phyloP scores from a whole-genome alignment of 2,329 filamentous ascomycete species.

The Podosphaera leucotricha region DNA sequence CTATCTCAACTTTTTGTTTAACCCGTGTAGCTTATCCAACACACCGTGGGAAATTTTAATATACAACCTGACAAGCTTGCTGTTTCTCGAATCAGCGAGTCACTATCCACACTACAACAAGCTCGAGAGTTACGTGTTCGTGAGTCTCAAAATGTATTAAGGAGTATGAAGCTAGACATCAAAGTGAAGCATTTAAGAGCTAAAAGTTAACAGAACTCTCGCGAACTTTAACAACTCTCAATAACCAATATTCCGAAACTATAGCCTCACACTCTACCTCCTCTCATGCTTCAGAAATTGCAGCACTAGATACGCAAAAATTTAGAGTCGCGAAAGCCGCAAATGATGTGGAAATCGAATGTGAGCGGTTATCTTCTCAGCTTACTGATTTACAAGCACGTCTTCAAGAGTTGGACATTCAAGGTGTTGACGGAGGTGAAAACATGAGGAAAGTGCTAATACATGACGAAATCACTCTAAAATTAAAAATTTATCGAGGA shows the following conservation, averaged over 20 bases:
- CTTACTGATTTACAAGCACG: slow-evolving; percentile 50
- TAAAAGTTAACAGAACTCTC: slow-evolving; percentile 28
- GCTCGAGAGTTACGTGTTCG: slow-evolving; percentile 57
- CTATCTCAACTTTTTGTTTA: background rate
- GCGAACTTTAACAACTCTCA: slow-evolving; percentile 51
- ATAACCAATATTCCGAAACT: slow-evolving; percentile 55
- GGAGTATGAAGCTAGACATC: slow-evolving; percentile 21
- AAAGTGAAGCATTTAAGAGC: slow-evolving; percentile 1
- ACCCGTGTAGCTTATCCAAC: slow-evolving; percentile 50
- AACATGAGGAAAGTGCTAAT: slow-evolving; percentile 21
- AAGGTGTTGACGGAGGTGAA: slow-evolving; percentile 55
- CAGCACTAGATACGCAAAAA: slow-evolving; percentile 75
- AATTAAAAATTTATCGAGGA: slow-evolving; percentile 75
- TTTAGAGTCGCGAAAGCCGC: slow-evolving; percentile 87
- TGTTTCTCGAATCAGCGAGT: slow-evolving; percentile 63
- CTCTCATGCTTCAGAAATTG: slow-evolving; percentile 62
- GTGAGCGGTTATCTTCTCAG: slow-evolving; percentile 69
- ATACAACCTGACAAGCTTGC: slow-evolving; percentile 70
- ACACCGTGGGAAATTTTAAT: slow-evolving; percentile 89
- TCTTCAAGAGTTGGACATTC: slow-evolving; percentile 61
- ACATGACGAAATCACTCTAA: slow-evolving; percentile 43
- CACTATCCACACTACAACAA: slow-evolving; percentile 59
- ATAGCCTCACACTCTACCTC: slow-evolving; percentile 50
- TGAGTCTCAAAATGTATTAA: slow-evolving; percentile 42
- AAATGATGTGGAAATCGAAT: slow-evolving; percentile 74